Percentiles rank a stretch among this genome's conserved stretches.
phyloP scores from a whole-genome alignment of 2,329 filamentous ascomycete species.

The Phyllosticta capitalensis region DNA sequence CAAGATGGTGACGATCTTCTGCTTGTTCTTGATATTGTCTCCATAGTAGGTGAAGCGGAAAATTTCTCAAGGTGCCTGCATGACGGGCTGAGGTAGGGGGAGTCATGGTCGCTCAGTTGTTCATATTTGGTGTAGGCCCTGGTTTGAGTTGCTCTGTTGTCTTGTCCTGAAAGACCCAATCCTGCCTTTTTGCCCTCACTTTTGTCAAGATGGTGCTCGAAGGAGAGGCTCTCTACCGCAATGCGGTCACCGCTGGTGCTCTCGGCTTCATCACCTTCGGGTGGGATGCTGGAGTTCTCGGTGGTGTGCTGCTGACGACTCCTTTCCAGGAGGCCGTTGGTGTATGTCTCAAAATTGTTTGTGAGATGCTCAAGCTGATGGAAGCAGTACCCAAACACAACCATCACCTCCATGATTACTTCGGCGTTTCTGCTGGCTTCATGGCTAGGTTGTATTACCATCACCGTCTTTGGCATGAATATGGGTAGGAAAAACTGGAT shows the following conservation, averaged over 20 bases:
- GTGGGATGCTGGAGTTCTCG: constrained; percentile 28
- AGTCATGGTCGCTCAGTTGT: background rate
- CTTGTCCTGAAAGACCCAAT: background rate
- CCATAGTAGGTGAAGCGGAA: background rate
- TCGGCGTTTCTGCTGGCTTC: constrained; percentile 20
- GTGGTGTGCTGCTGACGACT: constrained; percentile 21
- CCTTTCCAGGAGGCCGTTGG: constrained; percentile 24
- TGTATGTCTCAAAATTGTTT: constrained; percentile 11
- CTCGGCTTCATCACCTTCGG: constrained; percentile 27
- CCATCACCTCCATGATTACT: constrained; percentile 20
- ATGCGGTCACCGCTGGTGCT: constrained; percentile 11
- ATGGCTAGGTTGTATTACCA: constrained; percentile 22
- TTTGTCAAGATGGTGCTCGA: constrained; percentile 7
- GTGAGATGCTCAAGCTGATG: background rate
- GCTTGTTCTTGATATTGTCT: background rate
- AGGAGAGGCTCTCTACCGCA: constrained; percentile 7
- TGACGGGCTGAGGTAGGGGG: background rate
- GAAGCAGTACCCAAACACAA: constrained; percentile 17
- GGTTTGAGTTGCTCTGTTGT: background rate
- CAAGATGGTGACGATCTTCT: background rate
- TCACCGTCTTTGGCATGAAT: constrained; percentile 16
- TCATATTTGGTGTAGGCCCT: background rate
- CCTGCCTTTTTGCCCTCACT: background rate
- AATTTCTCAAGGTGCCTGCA: background rate
- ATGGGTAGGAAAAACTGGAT: constrained; percentile 22